Base-by-base conservation (phyloP, 2,329 filamentous ascomycete species). In the Pezicula rhizophila region DNA sequence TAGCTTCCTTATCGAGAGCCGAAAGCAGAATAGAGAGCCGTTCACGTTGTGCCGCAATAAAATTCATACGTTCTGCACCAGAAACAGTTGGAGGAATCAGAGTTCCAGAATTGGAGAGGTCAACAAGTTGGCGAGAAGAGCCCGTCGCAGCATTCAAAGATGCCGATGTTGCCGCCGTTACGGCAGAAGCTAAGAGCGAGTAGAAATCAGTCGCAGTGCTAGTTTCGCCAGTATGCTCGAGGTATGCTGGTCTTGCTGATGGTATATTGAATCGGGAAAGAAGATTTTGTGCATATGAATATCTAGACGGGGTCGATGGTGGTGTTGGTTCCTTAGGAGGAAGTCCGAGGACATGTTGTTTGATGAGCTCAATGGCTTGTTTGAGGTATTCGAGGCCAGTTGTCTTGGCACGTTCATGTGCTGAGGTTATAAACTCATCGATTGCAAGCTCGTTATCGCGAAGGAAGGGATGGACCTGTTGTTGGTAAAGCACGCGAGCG, bases 251-350 rank as follows among this genome's bases (percentile, higher is more conserved):
- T 46, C 83, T 70, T 4, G 87, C 83, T 35, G 79, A 72, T 11
- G 92, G 90, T 58, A 96, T 79, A 65, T 83, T 89, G 72, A 97
- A 96, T 53, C 91, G 81, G 39, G 87, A 86, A 51, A 96, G 83
- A 34, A 97, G 78, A 37, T 78, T 79, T 66, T 95, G 87, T 2
- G 88, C 89, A 66, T 96, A 96, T 57, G 71, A 65, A 46, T 63
- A 68, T 8, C 66, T 70, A 57, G 67, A 74, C 48, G 65, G 74
- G 15, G 69, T 69, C 1, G 72, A 68, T 23, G 76, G 76, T 58
- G 60, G 74, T 60, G 41, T 69, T 57, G 42, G 67, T 56, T 48
- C 71, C 64, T 52, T 69, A 5, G 86, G 83, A 39, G 85, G 84
- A 52, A 92, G 73, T 51, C 89, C 89, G n/a, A 97, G 73, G 7